Conservation (phyloP, 2,329 filamentous ascomycete species). For the Aureobasidium sp. region DNA sequence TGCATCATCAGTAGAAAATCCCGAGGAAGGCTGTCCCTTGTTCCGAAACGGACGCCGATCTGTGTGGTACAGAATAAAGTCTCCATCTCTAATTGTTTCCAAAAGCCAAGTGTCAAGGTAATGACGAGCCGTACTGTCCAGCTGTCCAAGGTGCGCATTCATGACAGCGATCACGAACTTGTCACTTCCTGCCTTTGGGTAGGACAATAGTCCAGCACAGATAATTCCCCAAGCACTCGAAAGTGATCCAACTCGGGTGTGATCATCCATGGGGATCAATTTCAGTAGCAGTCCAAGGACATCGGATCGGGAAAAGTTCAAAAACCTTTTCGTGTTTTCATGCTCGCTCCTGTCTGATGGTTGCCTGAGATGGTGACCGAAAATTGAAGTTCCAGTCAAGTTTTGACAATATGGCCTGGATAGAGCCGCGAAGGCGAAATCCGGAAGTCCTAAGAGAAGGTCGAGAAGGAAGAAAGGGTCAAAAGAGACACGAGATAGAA, state of each 20-base stretch:
- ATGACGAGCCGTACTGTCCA: constrained; percentile 80
- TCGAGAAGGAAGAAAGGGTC: constrained; percentile 83
- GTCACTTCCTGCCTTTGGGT: constrained; percentile 67
- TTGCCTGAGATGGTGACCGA: constrained; percentile 30
- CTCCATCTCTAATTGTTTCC: constrained; percentile 86
- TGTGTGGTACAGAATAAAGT: constrained; percentile 78
- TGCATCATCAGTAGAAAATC: constrained; percentile 64
- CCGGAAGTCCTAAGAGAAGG: constrained; percentile 65
- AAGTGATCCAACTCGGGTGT: neutral
- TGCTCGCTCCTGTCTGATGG: constrained; percentile 41
- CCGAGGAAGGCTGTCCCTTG: constrained; percentile 60
- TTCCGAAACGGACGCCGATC: constrained; percentile 64
- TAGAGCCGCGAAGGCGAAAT: constrained; percentile 56
- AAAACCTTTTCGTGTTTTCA: constrained; percentile 68
- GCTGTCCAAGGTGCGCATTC: constrained; percentile 77
- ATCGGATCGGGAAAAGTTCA: constrained; percentile 84
- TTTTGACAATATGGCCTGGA: neutral
- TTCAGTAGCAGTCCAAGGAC: constrained; percentile 80
- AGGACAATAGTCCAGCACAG: constrained; percentile 72
- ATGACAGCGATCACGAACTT: constrained; percentile 76
- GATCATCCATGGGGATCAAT: neutral
- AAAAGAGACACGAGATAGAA: constrained; percentile 72
- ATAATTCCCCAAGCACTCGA: constrained; percentile 81
- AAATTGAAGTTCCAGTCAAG: constrained; percentile 33
- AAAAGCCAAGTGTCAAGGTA: constrained; percentile 93